Evolutionary conservation across 2,329 filamentous ascomycete species (phyloP), one percentile per base, ranked within the genome.

Genomic region (Fusarium sp.): DNA sequence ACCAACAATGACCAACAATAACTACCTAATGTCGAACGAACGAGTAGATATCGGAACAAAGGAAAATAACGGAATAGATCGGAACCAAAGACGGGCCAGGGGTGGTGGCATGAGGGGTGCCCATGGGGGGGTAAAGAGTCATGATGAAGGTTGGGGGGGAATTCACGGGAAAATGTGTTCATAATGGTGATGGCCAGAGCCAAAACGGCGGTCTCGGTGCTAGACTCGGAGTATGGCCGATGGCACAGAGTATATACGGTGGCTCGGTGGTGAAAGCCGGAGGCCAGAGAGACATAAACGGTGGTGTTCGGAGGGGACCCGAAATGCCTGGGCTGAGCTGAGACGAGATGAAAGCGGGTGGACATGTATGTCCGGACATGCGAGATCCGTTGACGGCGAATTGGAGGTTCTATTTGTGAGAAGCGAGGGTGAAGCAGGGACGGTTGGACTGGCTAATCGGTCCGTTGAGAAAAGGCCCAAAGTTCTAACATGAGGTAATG

Each of bases 311-410:
- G 65, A 58, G 48, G 61, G 28, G 48, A 43, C 48, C 65, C 66
- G 66, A 69, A 54, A 45, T 39, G 39, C 22, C 37, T 46, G 62
- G 33, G 33, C 39, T 59, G 39, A 43, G 39, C 39, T 59, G 43
- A 43, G 39, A 24, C 54, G 43, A 43, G 33, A 33, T 59, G 43
- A 43, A 33, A 24, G 19, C 35, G 37, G 37, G 32, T 43, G 67
- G 67, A 70, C 48, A 64, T 64, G 45, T 60, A 67, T 60, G 44
- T 70, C 67, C 67, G 67, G 51, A 45, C 33, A 26, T 30, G 28
- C 28, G 28, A 30, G 28, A 30, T 30, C 28, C 28, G 28, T 30
- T 11, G 11, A 30, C 28, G 28, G 28, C 28, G 28, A 30, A 30
- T 30, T 30, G 28, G 28, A 30, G 10, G 28, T 30, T 30, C 7